phyloP scores from a whole-genome alignment of 225 moss, liverwort and hornwort genomes.

The Physcomitrellopsis africana region DNA sequence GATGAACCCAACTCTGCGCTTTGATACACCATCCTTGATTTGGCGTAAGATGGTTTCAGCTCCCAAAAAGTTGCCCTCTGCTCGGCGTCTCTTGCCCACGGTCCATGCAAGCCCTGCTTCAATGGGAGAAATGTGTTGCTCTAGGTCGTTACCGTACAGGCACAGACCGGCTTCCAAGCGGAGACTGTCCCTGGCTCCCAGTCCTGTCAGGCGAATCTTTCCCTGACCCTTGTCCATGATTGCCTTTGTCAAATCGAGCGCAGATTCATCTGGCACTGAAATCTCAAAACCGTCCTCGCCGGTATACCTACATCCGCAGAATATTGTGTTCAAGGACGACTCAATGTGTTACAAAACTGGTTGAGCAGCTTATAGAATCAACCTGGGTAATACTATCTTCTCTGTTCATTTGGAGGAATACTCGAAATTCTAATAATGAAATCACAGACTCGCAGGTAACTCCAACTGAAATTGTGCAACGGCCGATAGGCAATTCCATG shows the following conservation, averaged over 20 bases:
- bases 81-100: conserved; percentile 85
- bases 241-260: conserved; percentile 69
- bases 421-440: neutral
- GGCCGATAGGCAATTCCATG: neutral
- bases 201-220: conserved; percentile 76
- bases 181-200: conserved; percentile 93
- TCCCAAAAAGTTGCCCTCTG: conserved; percentile 85
- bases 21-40: conserved; percentile 80
- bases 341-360: too few relatives aligned
- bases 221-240: conserved; percentile 76
- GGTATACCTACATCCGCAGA: conserved; percentile 66
- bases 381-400: neutral
- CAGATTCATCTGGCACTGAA: conserved; percentile 80
- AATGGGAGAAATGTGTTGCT: conserved; percentile 86
- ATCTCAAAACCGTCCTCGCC: conserved; percentile 99
- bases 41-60: conserved; percentile 83
- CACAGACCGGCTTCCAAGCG: conserved; percentile 93
- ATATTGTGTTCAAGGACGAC: neutral
- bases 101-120: conserved; percentile 98
- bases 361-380: neutral
- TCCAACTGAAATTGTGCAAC: neutral
- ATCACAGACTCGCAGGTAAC: neutral
- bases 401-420: neutral
- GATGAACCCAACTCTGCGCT: conserved; percentile 81
- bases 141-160: conserved; percentile 92